Conservation (phyloP, 176 grass and related monocot species). For the Raddia guianensis region DNA sequence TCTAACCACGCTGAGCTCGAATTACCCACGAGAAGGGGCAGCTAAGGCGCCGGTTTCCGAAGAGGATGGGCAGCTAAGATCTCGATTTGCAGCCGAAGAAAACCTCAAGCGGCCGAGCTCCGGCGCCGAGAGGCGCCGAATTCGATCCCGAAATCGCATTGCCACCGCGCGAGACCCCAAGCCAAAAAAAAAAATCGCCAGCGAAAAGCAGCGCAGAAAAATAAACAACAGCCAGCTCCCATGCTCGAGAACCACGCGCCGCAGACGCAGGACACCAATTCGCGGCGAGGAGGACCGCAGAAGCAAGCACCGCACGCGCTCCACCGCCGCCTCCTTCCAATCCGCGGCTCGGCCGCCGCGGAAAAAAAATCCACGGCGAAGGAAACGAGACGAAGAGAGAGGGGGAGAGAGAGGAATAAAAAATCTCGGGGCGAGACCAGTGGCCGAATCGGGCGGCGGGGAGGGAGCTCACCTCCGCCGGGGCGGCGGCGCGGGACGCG, state of each 20-base stretch:
- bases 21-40: neutral
- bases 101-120: neutral
- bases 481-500: slow-evolving; percentile 32
- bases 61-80: slow-evolving; percentile 26
- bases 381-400: neutral
- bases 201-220: slow-evolving; percentile 14
- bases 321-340: neutral
- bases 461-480: slow-evolving; percentile 44
- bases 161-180: neutral
- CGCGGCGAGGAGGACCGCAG: neutral
- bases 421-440: neutral
- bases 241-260: neutral
- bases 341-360: neutral
- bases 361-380: neutral
- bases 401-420: neutral
- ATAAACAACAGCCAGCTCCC: neutral
- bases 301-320: neutral
- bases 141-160: slow-evolving; percentile 46
- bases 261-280: neutral
- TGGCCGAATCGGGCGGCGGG: neutral
- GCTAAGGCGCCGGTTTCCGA: neutral
- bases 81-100: neutral
- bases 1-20: neutral
- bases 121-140: neutral
- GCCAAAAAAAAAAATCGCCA: neutral